These are phyloP conservation scores for Suhomyces prunicola DNA, from an alignment of 805 yeast species.

Conservation along the genomic window DNA sequence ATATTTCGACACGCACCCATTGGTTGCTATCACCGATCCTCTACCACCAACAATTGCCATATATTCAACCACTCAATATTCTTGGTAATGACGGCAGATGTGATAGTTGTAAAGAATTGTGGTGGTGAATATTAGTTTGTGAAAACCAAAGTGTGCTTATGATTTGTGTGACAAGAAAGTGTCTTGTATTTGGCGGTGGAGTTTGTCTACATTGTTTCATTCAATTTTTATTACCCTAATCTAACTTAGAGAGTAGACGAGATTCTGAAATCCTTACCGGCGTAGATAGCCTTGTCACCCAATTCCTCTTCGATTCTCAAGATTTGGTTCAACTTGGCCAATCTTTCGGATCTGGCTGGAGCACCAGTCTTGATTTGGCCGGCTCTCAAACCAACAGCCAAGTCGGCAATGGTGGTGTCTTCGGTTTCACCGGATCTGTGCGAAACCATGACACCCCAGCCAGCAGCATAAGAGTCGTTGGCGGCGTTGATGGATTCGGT, in stretches of 20 bases:
- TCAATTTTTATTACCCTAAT: too few species aligned
- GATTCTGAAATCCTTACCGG: constrained; percentile 85
- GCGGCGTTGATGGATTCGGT: constrained; percentile 98
- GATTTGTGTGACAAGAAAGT: too few species aligned
- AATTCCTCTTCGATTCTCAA: constrained; percentile 98
- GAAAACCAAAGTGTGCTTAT: too few species aligned
- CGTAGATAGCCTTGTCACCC: constrained; percentile 95
- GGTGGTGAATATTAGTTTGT: too few species aligned
- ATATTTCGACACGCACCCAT: too few species aligned
- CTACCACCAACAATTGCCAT: too few species aligned
- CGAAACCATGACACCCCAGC: constrained; percentile 99
- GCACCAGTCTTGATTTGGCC: constrained; percentile 99
- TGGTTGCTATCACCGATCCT: too few species aligned
- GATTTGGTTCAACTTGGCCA: constrained; percentile 98
- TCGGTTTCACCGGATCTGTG: constrained; percentile 99
- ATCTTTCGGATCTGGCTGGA: constrained; percentile 99
- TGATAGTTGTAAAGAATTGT: too few species aligned
- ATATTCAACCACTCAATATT: too few species aligned
- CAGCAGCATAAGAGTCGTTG: constrained; percentile 88
- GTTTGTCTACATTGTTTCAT: too few species aligned
- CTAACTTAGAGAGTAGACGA: constrained; percentile 34
- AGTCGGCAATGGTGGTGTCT: constrained; percentile 97
- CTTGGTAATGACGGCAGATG: too few species aligned
- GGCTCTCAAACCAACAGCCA: constrained; percentile 94
- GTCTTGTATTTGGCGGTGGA: too few species aligned